Evolutionary conservation across 1,139 yeast genomes (phyloP).

Genomic region (Candida sp.): DNA sequence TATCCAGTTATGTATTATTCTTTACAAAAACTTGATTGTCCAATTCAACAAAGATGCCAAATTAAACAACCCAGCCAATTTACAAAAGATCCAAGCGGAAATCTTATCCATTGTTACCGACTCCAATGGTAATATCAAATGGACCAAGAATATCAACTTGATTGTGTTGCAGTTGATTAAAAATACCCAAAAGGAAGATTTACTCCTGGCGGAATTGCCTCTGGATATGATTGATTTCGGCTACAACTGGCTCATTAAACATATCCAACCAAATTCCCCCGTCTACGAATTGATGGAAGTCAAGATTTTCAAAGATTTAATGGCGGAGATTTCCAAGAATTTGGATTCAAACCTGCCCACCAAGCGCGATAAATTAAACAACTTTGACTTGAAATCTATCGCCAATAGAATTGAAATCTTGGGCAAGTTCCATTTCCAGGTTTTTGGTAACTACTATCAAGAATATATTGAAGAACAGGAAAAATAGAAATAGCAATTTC

Average conservation of each 20-base stretch:
- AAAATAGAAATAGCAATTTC: too few species aligned
- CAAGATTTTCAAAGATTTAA: slow-evolving; percentile 53
- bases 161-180: slow-evolving; percentile 71
- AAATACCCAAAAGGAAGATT: slow-evolving; percentile 18
- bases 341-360: slow-evolving; percentile 8
- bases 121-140: slow-evolving; percentile 81
- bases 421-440: slow-evolving; percentile 70
- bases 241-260: slow-evolving; percentile 78
- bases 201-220: slow-evolving; percentile 20
- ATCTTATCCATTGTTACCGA: slow-evolving; percentile 80
- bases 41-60: slow-evolving; percentile 15
- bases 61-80: slow-evolving; percentile 24
- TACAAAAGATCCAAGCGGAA: slow-evolving; percentile 47
- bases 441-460: slow-evolving; percentile 56
- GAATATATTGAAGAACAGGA: slow-evolving; percentile 10
- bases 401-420: slow-evolving; percentile 54
- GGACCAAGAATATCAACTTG: slow-evolving; percentile 81
- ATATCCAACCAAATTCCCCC: slow-evolving; percentile 80
- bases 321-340: slow-evolving; percentile 25
- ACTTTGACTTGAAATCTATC: slow-evolving; percentile 44
- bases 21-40: slow-evolving; percentile 65
- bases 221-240: slow-evolving; percentile 58
- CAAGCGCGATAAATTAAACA: neutral
- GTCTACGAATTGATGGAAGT: slow-evolving; percentile 78
- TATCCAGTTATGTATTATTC: slow-evolving; percentile 66